These are phyloP conservation scores for Candida lessepsii DNA, from an alignment of 805 yeast species.

Conservation along the genomic window DNA sequence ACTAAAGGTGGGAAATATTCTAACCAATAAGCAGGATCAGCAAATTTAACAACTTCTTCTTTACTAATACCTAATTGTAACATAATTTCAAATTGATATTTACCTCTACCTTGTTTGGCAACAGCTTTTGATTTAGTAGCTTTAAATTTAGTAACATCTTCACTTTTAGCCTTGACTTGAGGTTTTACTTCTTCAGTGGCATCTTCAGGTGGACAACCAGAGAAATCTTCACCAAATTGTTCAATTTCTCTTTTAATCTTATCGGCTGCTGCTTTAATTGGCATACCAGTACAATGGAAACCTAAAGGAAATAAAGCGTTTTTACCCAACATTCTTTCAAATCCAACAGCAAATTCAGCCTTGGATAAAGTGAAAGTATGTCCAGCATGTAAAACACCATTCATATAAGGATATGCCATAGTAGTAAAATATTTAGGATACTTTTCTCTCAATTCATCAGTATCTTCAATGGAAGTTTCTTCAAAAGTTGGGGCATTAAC, in stretches of 20 bases:
- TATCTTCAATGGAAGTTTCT: slow-evolving; percentile 47
- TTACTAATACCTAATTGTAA: slow-evolving; percentile 84
- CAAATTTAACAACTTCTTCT: slow-evolving; percentile 81
- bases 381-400: slow-evolving; percentile 97
- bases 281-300: slow-evolving; percentile 99
- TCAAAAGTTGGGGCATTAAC: slow-evolving; percentile 80
- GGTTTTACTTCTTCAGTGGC: slow-evolving; percentile 56
- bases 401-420: slow-evolving; percentile 99
- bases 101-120: slow-evolving; percentile 91
- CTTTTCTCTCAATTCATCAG: slow-evolving; percentile 70
- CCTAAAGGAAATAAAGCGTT: slow-evolving; percentile 93
- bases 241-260: slow-evolving; percentile 91
- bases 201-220: slow-evolving; percentile 61
- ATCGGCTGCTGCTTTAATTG: slow-evolving; percentile 93
- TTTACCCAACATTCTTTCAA: slow-evolving; percentile 92
- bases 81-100: slow-evolving; percentile 96
- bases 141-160: slow-evolving; percentile 85
- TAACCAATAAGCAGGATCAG: slow-evolving; percentile 92
- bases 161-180: slow-evolving; percentile 43
- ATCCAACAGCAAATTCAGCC: slow-evolving; percentile 88
- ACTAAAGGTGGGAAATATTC: slow-evolving; percentile 88
- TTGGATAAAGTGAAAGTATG: slow-evolving; percentile 94
- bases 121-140: slow-evolving; percentile 93
- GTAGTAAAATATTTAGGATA: slow-evolving; percentile 87
- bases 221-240: slow-evolving; percentile 79